Evolutionary conservation across 305 asterid genomes (phyloP).

Genomic region (Fraxinus floribunda): DNA sequence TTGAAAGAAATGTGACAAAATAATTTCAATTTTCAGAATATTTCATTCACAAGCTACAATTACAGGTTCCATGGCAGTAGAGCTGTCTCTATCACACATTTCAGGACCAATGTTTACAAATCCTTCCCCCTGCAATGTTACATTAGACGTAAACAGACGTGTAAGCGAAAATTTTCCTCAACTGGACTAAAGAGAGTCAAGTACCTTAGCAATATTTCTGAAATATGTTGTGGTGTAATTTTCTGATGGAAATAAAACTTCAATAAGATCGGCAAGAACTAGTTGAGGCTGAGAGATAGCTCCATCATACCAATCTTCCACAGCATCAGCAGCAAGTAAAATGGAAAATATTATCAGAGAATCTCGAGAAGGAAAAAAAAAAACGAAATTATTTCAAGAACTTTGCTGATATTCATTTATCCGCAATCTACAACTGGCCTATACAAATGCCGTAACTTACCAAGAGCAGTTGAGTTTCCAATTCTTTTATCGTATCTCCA

Average conservation of each 20-base stretch:
- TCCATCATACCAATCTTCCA: conserved; percentile 52
- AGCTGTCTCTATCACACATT: conserved; percentile 64
- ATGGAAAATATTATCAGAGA: not conserved
- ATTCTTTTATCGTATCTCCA: conserved; percentile 87
- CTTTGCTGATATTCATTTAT: not conserved
- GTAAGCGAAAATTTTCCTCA: not conserved
- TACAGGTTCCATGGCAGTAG: conserved; percentile 67
- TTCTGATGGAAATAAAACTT: conserved; percentile 60
- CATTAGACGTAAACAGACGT: not conserved
- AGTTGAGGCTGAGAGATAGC: conserved; percentile 55
- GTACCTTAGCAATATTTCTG: conserved; percentile 85
- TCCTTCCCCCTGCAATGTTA: conserved; percentile 64
- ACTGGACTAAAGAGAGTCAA: not conserved
- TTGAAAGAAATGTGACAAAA: not conserved
- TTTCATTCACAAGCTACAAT: conserved; percentile 48
- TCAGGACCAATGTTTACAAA: conserved; percentile 61
- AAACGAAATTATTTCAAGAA: not conserved
- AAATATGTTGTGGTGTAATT: conserved; percentile 60
- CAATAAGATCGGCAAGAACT: conserved; percentile 42
- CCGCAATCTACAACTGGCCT: not conserved
- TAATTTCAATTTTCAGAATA: not conserved
- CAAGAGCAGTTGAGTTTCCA: conserved; percentile 51
- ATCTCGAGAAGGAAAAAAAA: not conserved
- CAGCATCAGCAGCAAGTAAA: not conserved
- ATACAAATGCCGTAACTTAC: conserved; percentile 31